Evolutionary conservation across 345 rosid genomes (phyloP).

Genomic region (Eucalyptus grandis): DNA sequence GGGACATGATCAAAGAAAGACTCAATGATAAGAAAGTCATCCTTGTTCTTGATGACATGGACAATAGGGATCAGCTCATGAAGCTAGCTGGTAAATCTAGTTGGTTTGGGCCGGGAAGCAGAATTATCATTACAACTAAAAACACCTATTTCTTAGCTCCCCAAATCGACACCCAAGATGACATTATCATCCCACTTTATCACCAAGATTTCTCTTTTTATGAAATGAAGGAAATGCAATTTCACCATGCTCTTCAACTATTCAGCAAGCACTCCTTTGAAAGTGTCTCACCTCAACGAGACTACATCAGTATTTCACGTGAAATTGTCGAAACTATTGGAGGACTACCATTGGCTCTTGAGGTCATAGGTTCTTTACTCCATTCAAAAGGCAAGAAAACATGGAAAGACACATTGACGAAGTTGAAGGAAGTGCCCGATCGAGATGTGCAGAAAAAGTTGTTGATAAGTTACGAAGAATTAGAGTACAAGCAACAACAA

Average conservation of each 20-base stretch:
- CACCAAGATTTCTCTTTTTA: background rate
- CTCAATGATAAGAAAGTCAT: background rate
- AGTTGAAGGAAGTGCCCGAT: background rate
- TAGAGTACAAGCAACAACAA: background rate
- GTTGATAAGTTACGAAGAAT: background rate
- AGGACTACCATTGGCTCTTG: background rate
- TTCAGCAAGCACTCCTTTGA: background rate
- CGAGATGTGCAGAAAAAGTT: background rate
- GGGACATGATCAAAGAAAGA: background rate
- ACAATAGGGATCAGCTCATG: background rate
- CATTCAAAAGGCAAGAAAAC: background rate
- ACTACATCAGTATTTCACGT: accelerated
- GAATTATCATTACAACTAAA: background rate
- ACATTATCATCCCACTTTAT: accelerated
- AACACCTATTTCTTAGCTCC: background rate
- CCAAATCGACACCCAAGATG: background rate
- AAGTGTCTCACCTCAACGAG: background rate
- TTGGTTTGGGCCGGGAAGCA: background rate
- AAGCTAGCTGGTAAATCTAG: background rate
- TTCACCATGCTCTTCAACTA: background rate
- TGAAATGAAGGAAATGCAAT: background rate
- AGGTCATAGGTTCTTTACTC: background rate
- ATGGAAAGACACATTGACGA: background rate
- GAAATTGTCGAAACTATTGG: background rate
- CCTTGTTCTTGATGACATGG: background rate